Evolutionary conservation across 2,329 filamentous ascomycete genomes (phyloP), one percentile per base, ranked within the genome.

Genomic region (Paraphaeosphaeria minitans): DNA sequence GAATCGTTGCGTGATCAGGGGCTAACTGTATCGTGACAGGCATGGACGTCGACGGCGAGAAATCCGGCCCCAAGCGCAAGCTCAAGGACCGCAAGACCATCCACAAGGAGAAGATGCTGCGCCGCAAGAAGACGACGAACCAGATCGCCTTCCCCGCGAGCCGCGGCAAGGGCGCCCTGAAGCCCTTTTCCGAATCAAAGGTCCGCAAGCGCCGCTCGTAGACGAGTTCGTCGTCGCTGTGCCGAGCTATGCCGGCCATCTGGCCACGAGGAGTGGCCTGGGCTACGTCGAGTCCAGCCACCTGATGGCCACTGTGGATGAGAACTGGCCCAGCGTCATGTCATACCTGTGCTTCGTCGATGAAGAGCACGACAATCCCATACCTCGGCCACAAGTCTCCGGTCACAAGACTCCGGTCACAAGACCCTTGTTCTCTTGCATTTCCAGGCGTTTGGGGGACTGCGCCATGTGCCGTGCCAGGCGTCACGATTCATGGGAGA

Each of bases 41-140:
- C 54, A 78, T 79, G 75, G 78, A 80, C 49, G 66, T 77, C 57
- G 77, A 78, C 47, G 42, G 67, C 46, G 51, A 42, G 7, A 39
- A 19, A 22, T 39, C 61, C 35, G 55, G 63, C 6, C 58, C 67
- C 53, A 67, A 64, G 42, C 69, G 68, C 54, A 67, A 69, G 58
- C 75, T 71, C 56, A 75, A 77, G 60, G 69, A 70, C 67, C 72
- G 72, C 67, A 73, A 56, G 58, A 53, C 55, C 24, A 56, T 58
- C 22, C 59, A 63, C 58, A 66, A 67, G 57, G 62, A 74, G 37
- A 70, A 72, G 64, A 78, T 77, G 67, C 73, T 75, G 64, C 68
- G 67, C 52, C 71, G 73, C 27, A 70, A 72, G 41, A 78, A 77
- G 67, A 70, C 77, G 6, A 65, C 68, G 45, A 79, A 79, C 66